phyloP scores from a whole-genome alignment of 176 grass and related monocot species.

The Phyllostachys edulis region DNA sequence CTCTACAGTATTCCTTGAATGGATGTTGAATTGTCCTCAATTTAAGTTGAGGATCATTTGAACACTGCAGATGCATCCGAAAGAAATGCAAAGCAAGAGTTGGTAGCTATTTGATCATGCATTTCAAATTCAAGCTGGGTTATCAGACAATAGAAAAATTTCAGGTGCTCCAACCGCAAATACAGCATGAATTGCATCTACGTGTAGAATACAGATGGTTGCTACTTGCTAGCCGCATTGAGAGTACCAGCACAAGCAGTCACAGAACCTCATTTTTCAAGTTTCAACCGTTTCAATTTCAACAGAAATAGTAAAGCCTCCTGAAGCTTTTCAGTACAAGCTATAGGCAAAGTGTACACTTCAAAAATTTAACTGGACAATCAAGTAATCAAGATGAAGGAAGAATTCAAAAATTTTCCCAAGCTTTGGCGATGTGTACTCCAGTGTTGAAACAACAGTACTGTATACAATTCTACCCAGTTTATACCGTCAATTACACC shows the following conservation, averaged over 20 bases:
- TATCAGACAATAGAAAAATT: background rate
- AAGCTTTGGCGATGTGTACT: constrained; percentile 38
- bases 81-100: background rate
- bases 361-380: background rate
- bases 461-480: constrained; percentile 41
- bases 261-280: too few species aligned
- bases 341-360: background rate
- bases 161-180: background rate
- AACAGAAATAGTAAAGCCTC: background rate
- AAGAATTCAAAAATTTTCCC: background rate
- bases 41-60: background rate
- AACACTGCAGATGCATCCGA: background rate
- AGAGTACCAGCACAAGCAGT: background rate
- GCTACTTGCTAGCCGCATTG: background rate
- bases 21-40: too few species aligned
- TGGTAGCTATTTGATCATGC: background rate
- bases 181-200: background rate
- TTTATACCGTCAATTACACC: constrained; percentile 54
- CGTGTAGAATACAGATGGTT: background rate
- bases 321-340: background rate
- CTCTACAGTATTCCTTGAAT: too few species aligned
- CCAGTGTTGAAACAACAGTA: constrained; percentile 36
- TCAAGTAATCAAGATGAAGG: background rate
- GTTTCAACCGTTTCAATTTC: constrained; percentile 20
- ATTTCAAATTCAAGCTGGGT: background rate